Evolutionary conservation across 2,329 filamentous ascomycete species (phyloP).

Genomic region (Pseudogymnoascus sp.): DNA sequence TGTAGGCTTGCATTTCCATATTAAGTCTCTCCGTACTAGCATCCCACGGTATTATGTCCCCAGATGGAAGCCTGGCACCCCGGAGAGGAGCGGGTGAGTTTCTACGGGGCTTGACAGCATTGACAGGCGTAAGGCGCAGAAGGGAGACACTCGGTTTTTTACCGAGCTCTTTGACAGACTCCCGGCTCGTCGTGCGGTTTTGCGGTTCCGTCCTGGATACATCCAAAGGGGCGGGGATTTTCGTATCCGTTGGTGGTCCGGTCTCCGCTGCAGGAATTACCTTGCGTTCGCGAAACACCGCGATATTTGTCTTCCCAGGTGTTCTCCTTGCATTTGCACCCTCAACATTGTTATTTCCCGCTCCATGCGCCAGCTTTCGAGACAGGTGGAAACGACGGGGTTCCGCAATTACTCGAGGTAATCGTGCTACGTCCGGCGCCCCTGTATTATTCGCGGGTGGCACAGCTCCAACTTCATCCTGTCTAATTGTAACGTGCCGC

Average conservation of each 20-base stretch:
- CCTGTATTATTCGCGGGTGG: conserved; percentile 1
- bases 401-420: conserved; percentile 19
- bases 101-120: conserved; percentile 4
- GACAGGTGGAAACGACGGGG: conserved; percentile 52
- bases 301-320: background rate
- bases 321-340: conserved; percentile 4
- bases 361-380: conserved; percentile 35
- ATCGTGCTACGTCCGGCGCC: background rate
- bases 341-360: conserved; percentile 16
- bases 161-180: conserved; percentile 33
- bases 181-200: conserved; percentile 23
- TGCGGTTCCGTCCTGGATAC: conserved; percentile 9
- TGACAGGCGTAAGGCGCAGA: conserved; percentile 1
- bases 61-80: conserved; percentile 22
- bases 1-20: conserved; percentile 51
- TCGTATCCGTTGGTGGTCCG: background rate
- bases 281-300: conserved; percentile 6
- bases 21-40: conserved; percentile 37
- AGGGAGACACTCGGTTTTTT: background rate
- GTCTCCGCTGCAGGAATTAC: conserved; percentile 4
- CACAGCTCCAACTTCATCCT: background rate
- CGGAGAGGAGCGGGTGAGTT: conserved; percentile 17
- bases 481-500: background rate
- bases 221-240: background rate
- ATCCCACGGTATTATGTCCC: conserved; percentile 33